Percentiles rank a stretch among this genome's conserved stretches.
Conservation (phyloP, 2,329 filamentous ascomycete genomes). For the Exophiala viscosa region DNA sequence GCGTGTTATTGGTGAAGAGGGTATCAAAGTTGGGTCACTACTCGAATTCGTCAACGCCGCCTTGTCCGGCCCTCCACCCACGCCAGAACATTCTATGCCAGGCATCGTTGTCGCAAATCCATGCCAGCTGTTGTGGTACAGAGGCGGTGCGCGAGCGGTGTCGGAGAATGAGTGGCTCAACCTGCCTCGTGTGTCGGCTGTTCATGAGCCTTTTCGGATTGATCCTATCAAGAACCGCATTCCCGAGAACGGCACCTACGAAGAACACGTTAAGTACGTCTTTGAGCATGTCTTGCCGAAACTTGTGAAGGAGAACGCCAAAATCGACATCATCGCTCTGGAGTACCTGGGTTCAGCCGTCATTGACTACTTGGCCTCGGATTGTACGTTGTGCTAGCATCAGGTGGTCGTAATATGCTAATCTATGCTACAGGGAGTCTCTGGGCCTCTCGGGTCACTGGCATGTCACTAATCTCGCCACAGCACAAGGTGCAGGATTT, state of each 20-base stretch:
- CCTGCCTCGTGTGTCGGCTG: conserved; percentile 60
- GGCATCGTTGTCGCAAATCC: conserved; percentile 72
- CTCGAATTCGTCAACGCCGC: conserved; percentile 58
- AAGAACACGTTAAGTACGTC: conserved; percentile 63
- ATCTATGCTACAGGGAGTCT: conserved; percentile 32
- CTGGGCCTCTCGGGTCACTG: conserved; percentile 40
- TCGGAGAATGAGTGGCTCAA: conserved; percentile 55
- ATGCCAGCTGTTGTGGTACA: conserved; percentile 74
- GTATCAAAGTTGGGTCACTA: conserved; percentile 67
- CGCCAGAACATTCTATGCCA: conserved; percentile 34
- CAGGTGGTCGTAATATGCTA: neutral
- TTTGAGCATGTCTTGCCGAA: conserved; percentile 59
- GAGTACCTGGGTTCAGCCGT: conserved; percentile 62
- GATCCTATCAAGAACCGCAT: conserved; percentile 59
- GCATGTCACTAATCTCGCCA: conserved; percentile 40
- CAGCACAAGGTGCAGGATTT: conserved; percentile 34
- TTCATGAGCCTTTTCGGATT: conserved; percentile 54
- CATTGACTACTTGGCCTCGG: conserved; percentile 55
- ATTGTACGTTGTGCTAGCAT: conserved; percentile 43
- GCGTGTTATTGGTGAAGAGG: conserved; percentile 60
- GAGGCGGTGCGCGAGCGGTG: conserved; percentile 58
- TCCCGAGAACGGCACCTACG: conserved; percentile 53
- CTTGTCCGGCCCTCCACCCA: conserved; percentile 40
- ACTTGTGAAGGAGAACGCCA: conserved; percentile 48
- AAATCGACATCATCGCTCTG: conserved; percentile 67